Evolutionary conservation across 495 filamentous ascomycete genomes (phyloP).

Genomic region (Pseudomonodictys pantanalensis): DNA sequence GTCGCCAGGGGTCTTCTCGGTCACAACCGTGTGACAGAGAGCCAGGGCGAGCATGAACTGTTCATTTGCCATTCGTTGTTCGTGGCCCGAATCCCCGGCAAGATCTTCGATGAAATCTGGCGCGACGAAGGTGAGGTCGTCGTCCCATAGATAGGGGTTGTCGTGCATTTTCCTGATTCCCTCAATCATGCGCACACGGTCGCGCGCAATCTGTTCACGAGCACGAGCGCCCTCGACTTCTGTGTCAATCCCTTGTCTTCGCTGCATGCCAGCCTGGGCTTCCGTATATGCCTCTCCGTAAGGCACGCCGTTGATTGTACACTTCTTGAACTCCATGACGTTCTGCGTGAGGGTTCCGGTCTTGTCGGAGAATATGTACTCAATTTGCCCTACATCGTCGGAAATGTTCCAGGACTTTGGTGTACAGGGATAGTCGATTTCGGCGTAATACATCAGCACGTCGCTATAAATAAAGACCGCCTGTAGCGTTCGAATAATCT

Average conservation of each 20-base stretch:
- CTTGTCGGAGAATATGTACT: conserved; percentile 99
- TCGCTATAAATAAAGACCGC: conserved; percentile 98
- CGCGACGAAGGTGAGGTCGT: conserved; percentile 87
- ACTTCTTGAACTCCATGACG: conserved; percentile 99
- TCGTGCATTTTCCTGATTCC: conserved; percentile 72
- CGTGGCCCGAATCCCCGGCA: conserved; percentile 67
- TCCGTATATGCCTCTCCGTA: conserved; percentile 99
- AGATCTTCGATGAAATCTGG: conserved; percentile 84
- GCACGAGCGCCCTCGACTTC: conserved; percentile 73
- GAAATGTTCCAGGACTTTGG: conserved; percentile 99
- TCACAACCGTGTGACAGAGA: conserved; percentile 93
- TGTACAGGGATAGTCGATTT: conserved; percentile 87
- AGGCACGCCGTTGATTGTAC: conserved; percentile 85
- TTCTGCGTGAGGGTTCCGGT: conserved; percentile 98
- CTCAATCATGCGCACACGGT: conserved; percentile 67
- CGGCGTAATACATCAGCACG: conserved; percentile 91
- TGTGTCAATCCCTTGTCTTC: conserved; percentile 79
- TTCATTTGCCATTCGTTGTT: conserved; percentile 72
- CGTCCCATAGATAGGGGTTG: conserved; percentile 88
- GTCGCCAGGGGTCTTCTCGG: conserved; percentile 82
- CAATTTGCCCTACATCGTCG: conserved; percentile 96
- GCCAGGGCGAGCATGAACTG: conserved; percentile 95
- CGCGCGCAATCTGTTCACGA: conserved; percentile 73
- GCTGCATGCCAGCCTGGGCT: conserved; percentile 91
- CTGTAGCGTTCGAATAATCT: conserved; percentile 90